phyloP scores from a whole-genome alignment of 345 rosid genomes.

The Populus nigra region DNA sequence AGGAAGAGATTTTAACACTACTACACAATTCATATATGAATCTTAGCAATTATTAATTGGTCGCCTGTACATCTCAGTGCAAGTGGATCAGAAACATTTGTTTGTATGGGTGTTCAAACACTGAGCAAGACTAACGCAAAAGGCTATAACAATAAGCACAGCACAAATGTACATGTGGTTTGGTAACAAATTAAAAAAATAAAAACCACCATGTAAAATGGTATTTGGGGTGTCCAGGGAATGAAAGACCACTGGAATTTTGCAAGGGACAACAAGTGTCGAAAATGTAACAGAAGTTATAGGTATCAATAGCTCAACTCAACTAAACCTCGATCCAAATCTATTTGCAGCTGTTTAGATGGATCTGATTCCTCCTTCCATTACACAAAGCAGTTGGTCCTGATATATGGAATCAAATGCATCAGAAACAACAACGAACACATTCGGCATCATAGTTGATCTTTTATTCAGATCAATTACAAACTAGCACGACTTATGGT shows the following conservation, averaged over 20 bases:
- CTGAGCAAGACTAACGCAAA: too few relatives aligned
- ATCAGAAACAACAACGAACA: conserved; percentile 71
- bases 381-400: conserved; percentile 52
- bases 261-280: background rate
- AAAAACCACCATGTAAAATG: too few relatives aligned
- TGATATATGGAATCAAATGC: conserved; percentile 86
- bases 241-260: background rate
- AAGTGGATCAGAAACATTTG: too few relatives aligned
- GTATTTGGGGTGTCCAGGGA: background rate
- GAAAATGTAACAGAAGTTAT: background rate
- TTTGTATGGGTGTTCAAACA: too few relatives aligned
- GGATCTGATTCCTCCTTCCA: conserved; percentile 23
- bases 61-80: too few relatives aligned
- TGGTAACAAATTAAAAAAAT: too few relatives aligned
- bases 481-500: conserved; percentile 62
- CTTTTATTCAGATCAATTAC: conserved; percentile 49
- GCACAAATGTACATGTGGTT: too few relatives aligned
- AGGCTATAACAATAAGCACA: too few relatives aligned
- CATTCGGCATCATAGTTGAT: conserved; percentile 36
- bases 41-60: too few relatives aligned
- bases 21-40: too few relatives aligned
- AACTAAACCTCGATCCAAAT: background rate
- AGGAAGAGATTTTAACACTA: too few relatives aligned
- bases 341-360: background rate
- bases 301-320: background rate